A percentile compares a stretch with the other conserved stretches of the same genome.
Evolutionary conservation across 164 flowering plant genomes (phyloP).

Genomic region (Stephania cephalantha): DNA sequence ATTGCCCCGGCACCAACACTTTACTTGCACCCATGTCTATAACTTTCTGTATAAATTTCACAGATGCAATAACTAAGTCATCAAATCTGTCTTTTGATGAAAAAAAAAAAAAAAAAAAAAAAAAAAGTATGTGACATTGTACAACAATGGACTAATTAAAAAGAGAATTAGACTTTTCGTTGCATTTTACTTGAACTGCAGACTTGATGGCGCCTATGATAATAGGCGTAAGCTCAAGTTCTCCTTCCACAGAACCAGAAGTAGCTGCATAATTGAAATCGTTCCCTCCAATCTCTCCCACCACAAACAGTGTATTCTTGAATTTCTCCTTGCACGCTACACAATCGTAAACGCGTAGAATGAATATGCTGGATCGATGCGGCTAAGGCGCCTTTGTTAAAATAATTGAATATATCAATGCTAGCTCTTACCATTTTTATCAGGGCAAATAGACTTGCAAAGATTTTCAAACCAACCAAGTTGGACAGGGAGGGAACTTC

Average conservation of each 20-base stretch:
- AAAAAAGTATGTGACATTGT: no score
- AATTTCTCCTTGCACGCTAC: conserved; percentile 20
- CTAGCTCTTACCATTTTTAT: background rate
- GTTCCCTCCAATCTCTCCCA: conserved; percentile 39
- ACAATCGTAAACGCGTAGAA: background rate
- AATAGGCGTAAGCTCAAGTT: conserved; percentile 15
- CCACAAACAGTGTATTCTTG: conserved; percentile 23
- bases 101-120: no score
- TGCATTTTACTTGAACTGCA: conserved; percentile 28
- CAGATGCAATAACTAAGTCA: background rate
- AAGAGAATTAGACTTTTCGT: no score
- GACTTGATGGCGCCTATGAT: conserved; percentile 17
- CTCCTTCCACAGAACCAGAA: conserved; percentile 10
- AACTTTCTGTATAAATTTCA: background rate
- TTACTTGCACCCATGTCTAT: conserved; percentile 5
- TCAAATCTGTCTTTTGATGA: no score
- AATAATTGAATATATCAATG: background rate
- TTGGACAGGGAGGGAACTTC: conserved; percentile 11
- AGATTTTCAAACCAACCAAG: conserved; percentile 14
- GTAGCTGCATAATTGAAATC: conserved; percentile 23
- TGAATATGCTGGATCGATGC: background rate
- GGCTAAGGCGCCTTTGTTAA: no score
- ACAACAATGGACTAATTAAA: no score
- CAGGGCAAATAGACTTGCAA: background rate
- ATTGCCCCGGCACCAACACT: conserved; percentile 13